Conservation (phyloP, 495 filamentous ascomycete species). For the Pseudomonodictys pantanalensis region DNA sequence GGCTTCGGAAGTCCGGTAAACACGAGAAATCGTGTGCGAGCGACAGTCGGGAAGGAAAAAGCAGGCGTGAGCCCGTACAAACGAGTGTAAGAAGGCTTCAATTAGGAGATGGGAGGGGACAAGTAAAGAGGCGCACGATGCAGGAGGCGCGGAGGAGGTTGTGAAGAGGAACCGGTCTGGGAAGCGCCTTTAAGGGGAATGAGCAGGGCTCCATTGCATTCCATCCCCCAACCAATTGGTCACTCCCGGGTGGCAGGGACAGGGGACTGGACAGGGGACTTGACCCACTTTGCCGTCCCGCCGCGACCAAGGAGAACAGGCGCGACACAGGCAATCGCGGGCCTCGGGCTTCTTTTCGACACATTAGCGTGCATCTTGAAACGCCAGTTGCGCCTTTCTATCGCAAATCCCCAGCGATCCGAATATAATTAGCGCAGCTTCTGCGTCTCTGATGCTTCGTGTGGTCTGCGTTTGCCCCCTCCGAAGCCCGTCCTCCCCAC, state of each 20-base stretch:
- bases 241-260: no score
- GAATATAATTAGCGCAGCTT: background rate
- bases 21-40: conserved; percentile 2
- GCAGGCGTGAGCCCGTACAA: conserved; percentile 7
- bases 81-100: conserved; percentile 25
- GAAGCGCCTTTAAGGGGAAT: conserved; percentile 3
- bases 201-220: background rate
- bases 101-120: conserved; percentile 4
- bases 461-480: background rate
- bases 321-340: no score
- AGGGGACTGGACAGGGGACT: no score
- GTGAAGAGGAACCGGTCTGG: conserved; percentile 9
- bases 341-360: conserved; percentile 1
- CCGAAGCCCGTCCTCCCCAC: no score
- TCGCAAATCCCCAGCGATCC: background rate
- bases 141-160: background rate
- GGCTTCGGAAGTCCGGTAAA: background rate
- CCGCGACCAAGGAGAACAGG: background rate
- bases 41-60: conserved; percentile 11
- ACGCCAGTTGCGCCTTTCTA: background rate
- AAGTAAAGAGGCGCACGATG: background rate
- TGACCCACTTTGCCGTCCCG: no score
- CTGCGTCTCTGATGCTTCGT: background rate
- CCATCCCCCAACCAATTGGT: no score
- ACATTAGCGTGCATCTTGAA: background rate